Evolutionary conservation across 2,329 filamentous ascomycete species (phyloP), one percentile per base, ranked within the genome.

Genomic region (Diaporthe sp.): DNA sequence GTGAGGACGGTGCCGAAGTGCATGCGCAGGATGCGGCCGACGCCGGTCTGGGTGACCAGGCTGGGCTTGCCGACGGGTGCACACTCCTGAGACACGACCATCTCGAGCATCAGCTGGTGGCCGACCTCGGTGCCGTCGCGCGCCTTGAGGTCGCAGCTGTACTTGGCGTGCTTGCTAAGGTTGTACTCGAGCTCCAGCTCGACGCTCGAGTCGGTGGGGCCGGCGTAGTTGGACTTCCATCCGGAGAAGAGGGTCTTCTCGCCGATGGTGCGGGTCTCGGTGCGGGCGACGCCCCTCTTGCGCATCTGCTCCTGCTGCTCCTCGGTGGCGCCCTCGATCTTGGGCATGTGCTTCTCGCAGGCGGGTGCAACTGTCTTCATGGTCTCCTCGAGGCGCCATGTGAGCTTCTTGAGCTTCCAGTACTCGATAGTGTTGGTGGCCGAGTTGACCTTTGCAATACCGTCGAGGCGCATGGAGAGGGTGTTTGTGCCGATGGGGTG

Each of bases 41-140:
- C 94, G 76, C 96, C 96, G 0, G 96, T 98, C 67, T 96, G 95
- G 0, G 95, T 96, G 64, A 94, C 90, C 68, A 95, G 87, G 71
- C 86, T 84, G 2, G 89, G 88, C 82, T 92, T 92, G 75, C 91
- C 92, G 81, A 93, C 91, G 77, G 93, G 93, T 0, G 89, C 90
- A 86, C 95, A 97, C 83, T 98, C 96, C 83, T 98, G 95, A 3
- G 94, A 94, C 30, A 99, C 95, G 67, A 98, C 95, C 86, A 98
- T 92, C 85, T 99, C 96, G 74, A 98, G 90, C 80, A 98, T 91
- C 58, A 99, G 90, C 80, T 93, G 92, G 87, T 99, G 96, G 69
- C 91, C 92, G 74, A 98, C 91, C 80, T 93, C 92, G 78, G 95
- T 92, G 71, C 95, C 95, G 79, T 93, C 92, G 68, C 89, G 85